phyloP scores from a whole-genome alignment of 179 eudicot species.

The Silene noctiflora region DNA sequence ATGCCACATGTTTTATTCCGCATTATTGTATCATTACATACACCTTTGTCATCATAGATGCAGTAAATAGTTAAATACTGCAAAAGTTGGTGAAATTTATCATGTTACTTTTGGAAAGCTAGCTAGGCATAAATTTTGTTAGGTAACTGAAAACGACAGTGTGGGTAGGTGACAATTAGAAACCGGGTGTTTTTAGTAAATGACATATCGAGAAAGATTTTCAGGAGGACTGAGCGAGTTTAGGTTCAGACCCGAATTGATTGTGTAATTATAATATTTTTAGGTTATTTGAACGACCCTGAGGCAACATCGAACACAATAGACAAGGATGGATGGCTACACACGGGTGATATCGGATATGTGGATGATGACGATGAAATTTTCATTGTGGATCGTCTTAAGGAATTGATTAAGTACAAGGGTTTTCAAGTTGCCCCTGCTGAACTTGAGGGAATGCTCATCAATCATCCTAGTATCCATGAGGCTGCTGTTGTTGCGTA shows the following conservation, averaged over 20 bases:
- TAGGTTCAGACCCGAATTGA: too few relatives aligned
- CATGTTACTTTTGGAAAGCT: not conserved
- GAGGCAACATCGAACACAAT: constrained; percentile 71
- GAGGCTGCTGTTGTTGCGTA: constrained; percentile 97
- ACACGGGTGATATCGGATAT: constrained; percentile 85
- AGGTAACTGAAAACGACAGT: not conserved
- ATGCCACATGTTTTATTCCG: too few relatives aligned
- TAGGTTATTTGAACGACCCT: constrained; percentile 81
- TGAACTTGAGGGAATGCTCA: constrained; percentile 82
- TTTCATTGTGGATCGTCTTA: constrained; percentile 79
- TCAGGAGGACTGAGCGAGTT: too few relatives aligned
- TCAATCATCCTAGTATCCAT: constrained; percentile 55
- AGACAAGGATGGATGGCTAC: constrained; percentile 88
- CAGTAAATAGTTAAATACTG: too few relatives aligned
- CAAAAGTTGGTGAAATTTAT: not conserved
- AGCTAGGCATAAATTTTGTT: not conserved
- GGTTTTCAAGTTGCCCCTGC: constrained; percentile 97
- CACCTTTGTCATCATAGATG: too few relatives aligned
- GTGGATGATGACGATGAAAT: constrained; percentile 84
- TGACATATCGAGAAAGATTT: too few relatives aligned
- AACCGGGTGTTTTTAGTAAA: not conserved
- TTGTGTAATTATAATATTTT: not conserved
- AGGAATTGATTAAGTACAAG: constrained; percentile 88
- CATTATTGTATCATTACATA: too few relatives aligned
- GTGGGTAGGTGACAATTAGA: not conserved